Percentiles rank a stretch among this genome's conserved stretches.
Conservation (phyloP, 2,329 filamentous ascomycete species). For the Fulvia fulva region DNA sequence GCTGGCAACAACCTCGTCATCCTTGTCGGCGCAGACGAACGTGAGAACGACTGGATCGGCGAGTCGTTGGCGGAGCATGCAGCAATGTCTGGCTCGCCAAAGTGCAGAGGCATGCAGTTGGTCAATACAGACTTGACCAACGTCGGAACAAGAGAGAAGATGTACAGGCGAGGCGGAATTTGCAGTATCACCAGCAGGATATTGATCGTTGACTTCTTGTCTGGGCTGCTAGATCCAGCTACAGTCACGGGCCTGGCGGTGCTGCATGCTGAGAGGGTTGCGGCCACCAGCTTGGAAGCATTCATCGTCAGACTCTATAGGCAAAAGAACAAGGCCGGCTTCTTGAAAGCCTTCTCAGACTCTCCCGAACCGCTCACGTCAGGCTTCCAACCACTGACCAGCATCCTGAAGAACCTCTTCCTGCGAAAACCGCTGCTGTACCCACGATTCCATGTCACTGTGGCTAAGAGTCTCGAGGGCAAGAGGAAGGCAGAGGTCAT, state of each 20-base stretch:
- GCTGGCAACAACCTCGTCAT: slow-evolving; percentile 90
- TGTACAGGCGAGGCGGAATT: slow-evolving; percentile 84
- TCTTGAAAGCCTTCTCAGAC: slow-evolving; percentile 94
- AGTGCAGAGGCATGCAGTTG: slow-evolving; percentile 78
- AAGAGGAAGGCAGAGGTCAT: slow-evolving; percentile 94
- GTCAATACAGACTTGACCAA: slow-evolving; percentile 94
- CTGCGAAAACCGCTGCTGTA: slow-evolving; percentile 83
- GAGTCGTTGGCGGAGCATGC: slow-evolving; percentile 94
- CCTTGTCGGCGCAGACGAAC: slow-evolving; percentile 81
- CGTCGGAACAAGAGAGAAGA: slow-evolving; percentile 80
- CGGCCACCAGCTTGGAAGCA: slow-evolving; percentile 85
- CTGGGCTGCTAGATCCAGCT: slow-evolving; percentile 73
- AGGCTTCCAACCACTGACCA: slow-evolving; percentile 82
- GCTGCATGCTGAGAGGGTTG: slow-evolving; percentile 79
- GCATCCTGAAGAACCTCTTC: slow-evolving; percentile 90
- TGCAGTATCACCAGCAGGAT: slow-evolving; percentile 96
- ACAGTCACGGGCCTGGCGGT: slow-evolving; percentile 83
- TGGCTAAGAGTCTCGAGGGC: slow-evolving; percentile 84
- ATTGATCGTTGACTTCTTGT: slow-evolving; percentile 86
- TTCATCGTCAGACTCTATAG: slow-evolving; percentile 93
- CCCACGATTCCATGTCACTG: slow-evolving; percentile 87
- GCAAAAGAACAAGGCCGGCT: slow-evolving; percentile 89
- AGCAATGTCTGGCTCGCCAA: slow-evolving; percentile 76
- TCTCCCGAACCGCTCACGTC: slow-evolving; percentile 84
- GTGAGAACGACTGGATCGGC: slow-evolving; percentile 95